Evolutionary conservation across 164 flowering plant genomes (phyloP), one percentile per base, ranked within the genome.

Genomic region (Litsea cubeba): DNA sequence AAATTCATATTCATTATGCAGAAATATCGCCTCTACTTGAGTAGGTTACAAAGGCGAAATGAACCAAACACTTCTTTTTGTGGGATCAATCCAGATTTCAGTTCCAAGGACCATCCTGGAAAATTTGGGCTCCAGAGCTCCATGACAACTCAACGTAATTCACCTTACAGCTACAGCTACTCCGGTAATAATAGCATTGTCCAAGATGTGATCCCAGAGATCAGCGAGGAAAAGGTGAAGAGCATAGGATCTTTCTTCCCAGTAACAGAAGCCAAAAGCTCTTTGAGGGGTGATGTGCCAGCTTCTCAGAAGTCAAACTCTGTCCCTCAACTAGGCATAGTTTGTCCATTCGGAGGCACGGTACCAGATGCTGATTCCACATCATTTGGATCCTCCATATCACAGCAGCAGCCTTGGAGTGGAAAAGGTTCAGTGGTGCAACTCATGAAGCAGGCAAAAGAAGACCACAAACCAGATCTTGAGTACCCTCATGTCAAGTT

Each of bases 1-100:
- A 17, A 71, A 70, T 22, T 30, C 46, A 10, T 73, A 70, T 68
- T 54, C 50, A 26, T 76, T 66, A 26, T 87, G 88, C 94, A 95
- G 99, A 95, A 95, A 75, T 95, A 93, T 78, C 94, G 99, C 25
- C 89, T 91, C 67, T 95, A 93, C 84, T 82, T 93, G 86, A 87
- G 86, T 77, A 84, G 99, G 80, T 72, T 95, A 78, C 90, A 86
- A 77, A 95, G 87, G 75, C 93, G 88, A 68, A 85, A 83, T 77
- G 91, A 89, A 65, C 68, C 81, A 2, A 85, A 82, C 75, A 64
- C 78, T 72, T 74, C 87, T 69, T 77, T 71, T 70, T 72, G 81
- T 77, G 87, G 87, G 32, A 65, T 72, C 30, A 88, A 81, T 81
- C 85, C 84, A 30, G 91, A 89, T 51, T 22, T 73, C 67, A 77